phyloP scores from a whole-genome alignment of 306 rosid species.

The Inga oerstediana region DNA sequence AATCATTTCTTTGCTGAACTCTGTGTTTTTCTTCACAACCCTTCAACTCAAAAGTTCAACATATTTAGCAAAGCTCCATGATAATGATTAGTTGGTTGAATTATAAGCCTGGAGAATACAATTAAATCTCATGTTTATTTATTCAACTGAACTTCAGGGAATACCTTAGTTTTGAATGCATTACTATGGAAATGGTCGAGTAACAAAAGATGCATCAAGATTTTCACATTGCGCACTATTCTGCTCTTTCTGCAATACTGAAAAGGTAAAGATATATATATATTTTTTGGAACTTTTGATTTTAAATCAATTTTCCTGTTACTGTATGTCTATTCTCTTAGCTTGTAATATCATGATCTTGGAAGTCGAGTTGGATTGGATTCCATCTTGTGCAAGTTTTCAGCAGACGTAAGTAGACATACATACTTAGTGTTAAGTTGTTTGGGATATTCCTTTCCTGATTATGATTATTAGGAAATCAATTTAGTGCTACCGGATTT shows the following conservation, averaged over 20 bases:
- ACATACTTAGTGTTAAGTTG: not conserved
- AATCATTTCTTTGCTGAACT: too few species aligned
- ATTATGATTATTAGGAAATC: conserved; percentile 32
- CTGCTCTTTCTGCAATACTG: conserved; percentile 66
- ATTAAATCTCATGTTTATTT: conserved; percentile 22
- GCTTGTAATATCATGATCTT: conserved; percentile 13
- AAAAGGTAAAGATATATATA: conserved; percentile 56
- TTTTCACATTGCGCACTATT: conserved; percentile 55
- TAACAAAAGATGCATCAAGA: conserved; percentile 20
- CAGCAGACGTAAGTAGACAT: not conserved
- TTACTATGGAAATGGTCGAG: conserved; percentile 1
- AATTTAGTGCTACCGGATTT: conserved; percentile 17
- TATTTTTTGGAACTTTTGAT: not conserved
- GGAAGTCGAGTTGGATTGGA: conserved; percentile 21
- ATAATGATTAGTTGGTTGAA: not conserved
- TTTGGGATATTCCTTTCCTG: conserved; percentile 28
- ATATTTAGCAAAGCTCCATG: too few species aligned
- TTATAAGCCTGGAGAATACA: conserved; percentile 16
- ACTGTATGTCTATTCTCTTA: not conserved
- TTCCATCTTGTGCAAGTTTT: conserved; percentile 4
- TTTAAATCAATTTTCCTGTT: not conserved
- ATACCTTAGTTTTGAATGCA: not conserved
- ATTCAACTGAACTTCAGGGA: conserved; percentile 31
- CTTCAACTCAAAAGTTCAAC: too few species aligned
- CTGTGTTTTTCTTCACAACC: too few species aligned